These are phyloP conservation scores for Collariella sp. DNA, from an alignment of 495 filamentous ascomycete species.

Conservation along the genomic window DNA sequence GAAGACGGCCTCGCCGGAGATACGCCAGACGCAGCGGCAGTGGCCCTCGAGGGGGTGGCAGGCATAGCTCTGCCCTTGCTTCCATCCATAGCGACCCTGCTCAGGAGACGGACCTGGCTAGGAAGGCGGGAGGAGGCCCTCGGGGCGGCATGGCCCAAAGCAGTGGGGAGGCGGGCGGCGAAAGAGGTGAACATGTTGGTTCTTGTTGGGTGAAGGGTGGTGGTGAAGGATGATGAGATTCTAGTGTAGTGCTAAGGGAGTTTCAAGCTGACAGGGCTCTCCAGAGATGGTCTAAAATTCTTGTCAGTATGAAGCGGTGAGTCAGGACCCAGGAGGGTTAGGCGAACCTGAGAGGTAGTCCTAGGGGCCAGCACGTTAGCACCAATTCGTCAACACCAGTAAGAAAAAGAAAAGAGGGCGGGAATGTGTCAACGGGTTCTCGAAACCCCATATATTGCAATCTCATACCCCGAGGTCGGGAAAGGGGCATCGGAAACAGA, in stretches of 20 bases:
- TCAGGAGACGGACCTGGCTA: slow-evolving; percentile 45
- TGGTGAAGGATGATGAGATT: slow-evolving; percentile 15
- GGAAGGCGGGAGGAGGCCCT: slow-evolving; percentile 24
- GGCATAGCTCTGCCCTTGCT: slow-evolving; percentile 55
- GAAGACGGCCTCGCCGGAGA: slow-evolving; percentile 91
- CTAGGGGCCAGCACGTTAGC: slow-evolving; percentile 43
- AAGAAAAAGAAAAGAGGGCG: slow-evolving; percentile 8
- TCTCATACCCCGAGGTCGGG: not conserved
- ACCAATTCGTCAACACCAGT: not conserved
- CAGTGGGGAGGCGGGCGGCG: slow-evolving; percentile 46
- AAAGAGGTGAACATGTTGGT: slow-evolving; percentile 63
- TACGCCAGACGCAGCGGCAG: slow-evolving; percentile 59
- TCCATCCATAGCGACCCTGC: slow-evolving; percentile 45
- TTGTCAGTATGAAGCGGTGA: slow-evolving; percentile 41
- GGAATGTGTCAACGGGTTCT: not conserved
- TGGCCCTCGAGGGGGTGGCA: slow-evolving; percentile 34
- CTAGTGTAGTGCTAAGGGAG: slow-evolving; percentile 13
- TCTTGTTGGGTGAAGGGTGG: slow-evolving; percentile 11
- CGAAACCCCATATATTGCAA: not conserved
- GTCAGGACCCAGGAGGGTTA: slow-evolving; percentile 20
- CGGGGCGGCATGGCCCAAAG: slow-evolving; percentile 33
- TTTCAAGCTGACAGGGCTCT: slow-evolving; percentile 57
- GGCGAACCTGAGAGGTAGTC: slow-evolving; percentile 88
- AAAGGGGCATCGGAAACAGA: slow-evolving; percentile 2
- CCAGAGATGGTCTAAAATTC: slow-evolving; percentile 83